Evolutionary conservation across 208 protist genomes (phyloP), one percentile per base, ranked within the genome.

Genomic region (Crithidia thermophila): DNA sequence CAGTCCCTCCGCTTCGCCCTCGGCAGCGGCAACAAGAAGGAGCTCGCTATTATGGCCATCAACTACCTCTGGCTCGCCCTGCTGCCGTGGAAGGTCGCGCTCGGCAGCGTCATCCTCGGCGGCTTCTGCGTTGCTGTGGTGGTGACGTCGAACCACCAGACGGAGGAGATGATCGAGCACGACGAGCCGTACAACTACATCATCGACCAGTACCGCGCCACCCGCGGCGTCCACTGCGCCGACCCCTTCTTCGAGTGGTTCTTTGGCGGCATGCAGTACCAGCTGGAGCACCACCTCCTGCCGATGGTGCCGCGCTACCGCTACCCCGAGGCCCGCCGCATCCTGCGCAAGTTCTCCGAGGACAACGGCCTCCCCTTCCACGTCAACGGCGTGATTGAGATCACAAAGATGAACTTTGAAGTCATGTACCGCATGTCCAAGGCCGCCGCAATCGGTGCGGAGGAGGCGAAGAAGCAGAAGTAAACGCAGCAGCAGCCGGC

Each of bases 261-360:
- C 60, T 93, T 93, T 47, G 84, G 87, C 28, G 87, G 84, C 60
- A 93, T 93, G 87, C 87, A 90, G 69, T 93, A 90, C 74, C 87
- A 93, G 74, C 77, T 93, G 25, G 87, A 93, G 77, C 87, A 93
- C 74, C 87, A 93, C 70, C 75, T 90, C n/a, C 77, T 93, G 25
- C 87, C 84, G 14, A 84, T 64, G 42, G 71, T 90, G 27, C 79
- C 87, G 0, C 84, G 81, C 60, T 90, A 93, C 72, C 81, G 84
- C 50, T 93, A 93, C 74, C 79, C 84, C 13, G 76, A 71, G 57
- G 73, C 70, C 5, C 82, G 84, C 25, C 55, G 55, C n/a, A 55
- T 91, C 34, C 69, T 93, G 11, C 80, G 79, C 53, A 88, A 93
- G 67, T 93, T 93, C 57, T 84, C 87, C 21, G 75, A 89, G 60